Conservation (phyloP, 306 rosid species). For the Gastrolobium villosum region DNA sequence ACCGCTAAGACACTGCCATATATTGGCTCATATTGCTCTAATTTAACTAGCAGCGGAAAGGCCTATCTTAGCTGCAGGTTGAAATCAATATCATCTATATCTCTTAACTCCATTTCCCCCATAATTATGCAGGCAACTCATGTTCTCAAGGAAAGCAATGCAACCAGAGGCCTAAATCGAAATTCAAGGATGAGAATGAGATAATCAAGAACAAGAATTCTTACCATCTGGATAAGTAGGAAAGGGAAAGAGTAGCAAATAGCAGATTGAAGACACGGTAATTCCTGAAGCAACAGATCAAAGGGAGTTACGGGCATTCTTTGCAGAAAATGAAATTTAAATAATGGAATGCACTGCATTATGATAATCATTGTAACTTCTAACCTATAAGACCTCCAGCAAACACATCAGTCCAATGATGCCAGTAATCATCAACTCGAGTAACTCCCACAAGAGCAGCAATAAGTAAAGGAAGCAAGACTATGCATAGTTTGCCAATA, state of each 20-base stretch:
- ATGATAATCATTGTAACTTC: background rate
- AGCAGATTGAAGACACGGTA: constrained; percentile 49
- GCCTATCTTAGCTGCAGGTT: background rate
- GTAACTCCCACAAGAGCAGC: constrained; percentile 61
- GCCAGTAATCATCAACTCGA: constrained; percentile 72
- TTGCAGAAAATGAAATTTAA: background rate
- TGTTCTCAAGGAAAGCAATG: background rate
- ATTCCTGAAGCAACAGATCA: constrained; percentile 53
- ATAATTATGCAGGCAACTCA: background rate
- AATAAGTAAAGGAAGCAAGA: constrained; percentile 58
- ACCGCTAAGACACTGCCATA: background rate
- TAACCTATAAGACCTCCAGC: constrained; percentile 61
- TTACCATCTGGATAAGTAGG: constrained; percentile 53
- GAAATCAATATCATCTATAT: background rate
- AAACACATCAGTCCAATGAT: constrained; percentile 71
- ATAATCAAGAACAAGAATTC: background rate
- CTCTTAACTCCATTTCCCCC: no score
- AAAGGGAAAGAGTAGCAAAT: constrained; percentile 63
- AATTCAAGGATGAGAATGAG: background rate
- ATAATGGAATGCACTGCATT: background rate
- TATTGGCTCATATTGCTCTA: background rate
- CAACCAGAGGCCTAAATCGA: background rate
- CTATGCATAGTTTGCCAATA: constrained; percentile 55
- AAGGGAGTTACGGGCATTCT: background rate
- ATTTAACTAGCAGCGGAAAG: background rate